Percentiles rank a stretch among this genome's conserved stretches.
Conservation (phyloP, 257 asterid species). For the Forsythia suspensa region DNA sequence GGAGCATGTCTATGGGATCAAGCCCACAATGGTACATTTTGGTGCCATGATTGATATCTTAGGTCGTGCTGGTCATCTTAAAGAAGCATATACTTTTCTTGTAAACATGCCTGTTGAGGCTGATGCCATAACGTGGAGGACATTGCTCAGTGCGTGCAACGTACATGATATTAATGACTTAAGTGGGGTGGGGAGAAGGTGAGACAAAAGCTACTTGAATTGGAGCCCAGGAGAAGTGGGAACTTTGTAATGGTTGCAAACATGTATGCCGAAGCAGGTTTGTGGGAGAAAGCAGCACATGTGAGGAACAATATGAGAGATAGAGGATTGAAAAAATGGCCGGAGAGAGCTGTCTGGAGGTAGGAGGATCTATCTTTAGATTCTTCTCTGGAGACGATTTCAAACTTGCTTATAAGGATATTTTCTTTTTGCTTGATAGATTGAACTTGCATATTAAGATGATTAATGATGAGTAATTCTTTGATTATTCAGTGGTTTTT, state of each 20-base stretch:
- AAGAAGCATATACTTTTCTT: conserved; percentile 60
- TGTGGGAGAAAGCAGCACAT: conserved; percentile 65
- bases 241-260: conserved; percentile 75
- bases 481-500: background rate
- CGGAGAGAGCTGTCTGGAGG: conserved; percentile 66
- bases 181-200: conserved; percentile 51
- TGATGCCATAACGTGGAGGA: conserved; percentile 74
- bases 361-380: conserved; percentile 48
- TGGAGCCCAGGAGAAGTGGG: conserved; percentile 78
- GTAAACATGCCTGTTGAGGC: conserved; percentile 56
- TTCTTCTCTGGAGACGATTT: conserved; percentile 49
- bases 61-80: conserved; percentile 66
- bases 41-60: conserved; percentile 78
- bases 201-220: conserved; percentile 43
- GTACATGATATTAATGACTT: conserved; percentile 58
- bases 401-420: conserved; percentile 30
- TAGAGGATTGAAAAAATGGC: conserved; percentile 54
- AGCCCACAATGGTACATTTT: conserved; percentile 63
- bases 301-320: conserved; percentile 53
- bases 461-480: conserved; percentile 13
- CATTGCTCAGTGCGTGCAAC: conserved; percentile 71
- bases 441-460: conserved; percentile 50
- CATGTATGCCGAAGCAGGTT: conserved; percentile 58
- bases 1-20: conserved; percentile 50
- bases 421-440: conserved; percentile 35